A percentile compares a stretch with the other conserved stretches of the same genome.
Evolutionary conservation across 1,139 yeast genomes (phyloP).

Genomic region (Meyerozyma athensensis): DNA sequence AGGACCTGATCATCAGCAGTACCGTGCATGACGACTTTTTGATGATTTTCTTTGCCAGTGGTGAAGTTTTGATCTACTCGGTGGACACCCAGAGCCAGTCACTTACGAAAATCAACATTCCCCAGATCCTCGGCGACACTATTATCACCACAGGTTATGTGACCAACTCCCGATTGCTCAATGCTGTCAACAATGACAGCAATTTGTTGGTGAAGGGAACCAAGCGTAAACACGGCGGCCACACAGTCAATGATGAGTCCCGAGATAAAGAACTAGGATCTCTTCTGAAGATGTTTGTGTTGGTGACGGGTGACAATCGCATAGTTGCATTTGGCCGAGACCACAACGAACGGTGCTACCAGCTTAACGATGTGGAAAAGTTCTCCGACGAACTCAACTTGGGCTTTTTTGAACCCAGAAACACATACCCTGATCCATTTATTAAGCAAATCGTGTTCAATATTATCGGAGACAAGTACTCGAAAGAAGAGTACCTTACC

Average conservation of each 20-base stretch:
- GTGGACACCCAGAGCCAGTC: constrained; percentile 38
- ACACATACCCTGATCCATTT: constrained; percentile 67
- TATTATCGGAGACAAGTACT: constrained; percentile 58
- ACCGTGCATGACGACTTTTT: constrained; percentile 47
- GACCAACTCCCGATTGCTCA: constrained; percentile 39
- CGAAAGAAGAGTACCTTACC: constrained; percentile 55
- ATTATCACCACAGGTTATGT: constrained; percentile 70
- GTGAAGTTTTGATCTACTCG: constrained; percentile 49
- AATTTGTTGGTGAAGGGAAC: constrained; percentile 25
- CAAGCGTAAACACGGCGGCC: constrained; percentile 25
- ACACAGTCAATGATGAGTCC: constrained; percentile 4
- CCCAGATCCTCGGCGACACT: constrained; percentile 51
- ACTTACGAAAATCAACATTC: constrained; percentile 37
- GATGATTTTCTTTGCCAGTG: constrained; percentile 50
- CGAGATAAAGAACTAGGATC: constrained; percentile 18
- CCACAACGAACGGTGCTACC: constrained; percentile 64
- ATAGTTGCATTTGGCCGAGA: constrained; percentile 58
- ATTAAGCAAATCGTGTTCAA: constrained; percentile 67
- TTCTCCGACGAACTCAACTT: constrained; percentile 51
- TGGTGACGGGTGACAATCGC: constrained; percentile 75
- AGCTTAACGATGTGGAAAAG: constrained; percentile 55
- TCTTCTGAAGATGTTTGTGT: constrained; percentile 52
- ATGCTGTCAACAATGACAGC: constrained; percentile 39
- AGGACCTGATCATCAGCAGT: constrained; percentile 50
- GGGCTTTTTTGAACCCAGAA: constrained; percentile 53